Evolutionary conservation across 2,329 filamentous ascomycete genomes (phyloP).

Genomic region (Cladobotryum mycophilum): DNA sequence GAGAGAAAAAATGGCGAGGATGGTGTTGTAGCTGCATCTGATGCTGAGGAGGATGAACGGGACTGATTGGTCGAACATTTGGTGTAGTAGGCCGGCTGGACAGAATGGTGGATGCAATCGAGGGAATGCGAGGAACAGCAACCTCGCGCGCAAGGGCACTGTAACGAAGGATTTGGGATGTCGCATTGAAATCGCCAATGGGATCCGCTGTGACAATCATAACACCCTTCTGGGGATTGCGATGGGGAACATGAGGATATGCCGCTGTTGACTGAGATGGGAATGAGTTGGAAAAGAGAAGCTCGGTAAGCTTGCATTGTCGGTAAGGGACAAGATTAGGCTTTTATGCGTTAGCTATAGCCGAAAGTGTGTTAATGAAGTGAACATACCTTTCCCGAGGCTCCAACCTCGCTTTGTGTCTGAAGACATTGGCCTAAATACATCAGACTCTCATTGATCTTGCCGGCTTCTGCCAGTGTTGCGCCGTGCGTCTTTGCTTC

Average conservation of each 20-base stretch:
- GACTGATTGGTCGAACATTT: constrained; percentile 22
- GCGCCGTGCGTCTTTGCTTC: constrained; percentile 91
- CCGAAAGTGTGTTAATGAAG: neutral
- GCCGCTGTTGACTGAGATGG: constrained; percentile 49
- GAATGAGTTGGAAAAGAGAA: constrained; percentile 84
- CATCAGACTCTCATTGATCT: constrained; percentile 98
- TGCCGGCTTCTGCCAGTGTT: constrained; percentile 89
- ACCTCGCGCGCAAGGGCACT: constrained; percentile 89
- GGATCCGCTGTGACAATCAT: constrained; percentile 98
- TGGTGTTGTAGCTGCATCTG: constrained; percentile 24
- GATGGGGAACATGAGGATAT: constrained; percentile 35
- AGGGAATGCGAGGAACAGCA: constrained; percentile 82
- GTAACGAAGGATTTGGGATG: constrained; percentile 91
- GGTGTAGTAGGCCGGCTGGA: constrained; percentile 24
- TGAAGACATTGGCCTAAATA: constrained; percentile 95
- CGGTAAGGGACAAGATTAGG: constrained; percentile 70
- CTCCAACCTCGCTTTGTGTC: constrained; percentile 78
- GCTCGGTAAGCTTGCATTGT: constrained; percentile 79
- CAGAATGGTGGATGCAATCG: constrained; percentile 66
- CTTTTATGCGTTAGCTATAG: constrained; percentile 32
- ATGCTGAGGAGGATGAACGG: constrained; percentile 15
- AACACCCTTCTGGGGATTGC: constrained; percentile 76
- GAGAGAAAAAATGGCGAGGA: constrained; percentile 35
- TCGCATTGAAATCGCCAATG: constrained; percentile 90
- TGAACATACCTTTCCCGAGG: constrained; percentile 59